Evolutionary conservation across 495 filamentous ascomycete species (phyloP).

Genomic region (Tirmania nivea): DNA sequence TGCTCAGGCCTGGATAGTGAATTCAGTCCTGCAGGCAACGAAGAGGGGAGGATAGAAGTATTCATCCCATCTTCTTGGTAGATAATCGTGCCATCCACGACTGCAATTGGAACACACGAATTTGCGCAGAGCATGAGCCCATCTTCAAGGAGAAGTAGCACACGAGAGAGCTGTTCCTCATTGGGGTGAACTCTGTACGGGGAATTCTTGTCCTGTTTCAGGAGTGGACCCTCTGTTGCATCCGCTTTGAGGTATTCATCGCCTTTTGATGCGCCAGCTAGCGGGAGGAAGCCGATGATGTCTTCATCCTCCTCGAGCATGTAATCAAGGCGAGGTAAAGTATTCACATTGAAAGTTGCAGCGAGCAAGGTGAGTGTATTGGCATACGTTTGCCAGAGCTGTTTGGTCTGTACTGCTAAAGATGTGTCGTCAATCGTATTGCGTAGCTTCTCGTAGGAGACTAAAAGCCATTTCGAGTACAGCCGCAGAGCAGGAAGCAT

Average conservation of each 20-base stretch:
- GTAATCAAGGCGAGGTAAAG: constrained; percentile 39
- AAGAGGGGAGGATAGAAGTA: neutral
- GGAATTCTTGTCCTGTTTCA: constrained; percentile 19
- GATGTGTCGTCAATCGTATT: constrained; percentile 32
- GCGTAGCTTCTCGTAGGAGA: constrained; percentile 28
- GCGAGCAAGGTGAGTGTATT: constrained; percentile 41
- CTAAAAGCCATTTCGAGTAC: constrained; percentile 52
- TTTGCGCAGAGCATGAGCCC: constrained; percentile 35
- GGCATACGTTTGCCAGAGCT: constrained; percentile 53
- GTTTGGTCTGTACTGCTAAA: constrained; percentile 36
- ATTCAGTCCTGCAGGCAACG: neutral
- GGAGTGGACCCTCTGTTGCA: neutral
- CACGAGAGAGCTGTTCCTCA: constrained; percentile 48
- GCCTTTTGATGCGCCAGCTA: constrained; percentile 22
- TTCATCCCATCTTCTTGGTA: constrained; percentile 5
- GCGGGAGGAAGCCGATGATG: constrained; percentile 50
- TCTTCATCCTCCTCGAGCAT: constrained; percentile 58
- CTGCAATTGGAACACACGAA: constrained; percentile 18
- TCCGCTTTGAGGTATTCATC: constrained; percentile 14
- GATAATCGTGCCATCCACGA: constrained; percentile 30
- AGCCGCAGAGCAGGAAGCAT: constrained; percentile 47
- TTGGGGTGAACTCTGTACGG: constrained; percentile 39
- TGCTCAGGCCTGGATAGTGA: neutral
- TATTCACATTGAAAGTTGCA: constrained; percentile 34
- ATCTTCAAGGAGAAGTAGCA: constrained; percentile 45